A percentile compares a stretch with the other conserved stretches of the same genome.
phyloP scores from a whole-genome alignment of 345 rosid genomes.

The Pelargonium nanum region DNA sequence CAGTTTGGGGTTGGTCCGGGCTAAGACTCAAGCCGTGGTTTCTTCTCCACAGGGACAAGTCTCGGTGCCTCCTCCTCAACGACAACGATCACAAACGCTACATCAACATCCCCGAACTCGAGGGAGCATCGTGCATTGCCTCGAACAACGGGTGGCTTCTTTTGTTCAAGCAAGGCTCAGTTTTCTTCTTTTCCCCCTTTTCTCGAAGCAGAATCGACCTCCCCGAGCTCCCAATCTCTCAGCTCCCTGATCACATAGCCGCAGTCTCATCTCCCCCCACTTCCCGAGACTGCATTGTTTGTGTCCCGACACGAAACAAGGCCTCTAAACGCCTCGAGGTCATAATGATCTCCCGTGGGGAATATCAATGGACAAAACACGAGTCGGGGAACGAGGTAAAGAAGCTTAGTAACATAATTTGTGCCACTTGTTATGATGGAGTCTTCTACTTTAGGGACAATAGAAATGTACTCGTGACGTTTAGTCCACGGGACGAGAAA shows the following conservation, averaged over 20 bases:
- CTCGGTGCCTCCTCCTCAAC: conserved; percentile 6
- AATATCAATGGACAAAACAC: conserved; percentile 7
- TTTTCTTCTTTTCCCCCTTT: conserved; percentile 28
- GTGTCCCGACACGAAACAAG: not conserved
- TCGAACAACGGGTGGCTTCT: conserved; percentile 24
- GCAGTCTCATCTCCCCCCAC: conserved; percentile 22
- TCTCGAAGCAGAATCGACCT: conserved; percentile 18
- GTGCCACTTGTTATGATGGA: too few relatives aligned
- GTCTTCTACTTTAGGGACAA: too few relatives aligned
- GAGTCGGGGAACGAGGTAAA: too few relatives aligned
- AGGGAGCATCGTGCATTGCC: conserved; percentile 24
- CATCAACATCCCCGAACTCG: conserved; percentile 10
- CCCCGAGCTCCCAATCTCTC: conserved; percentile 8
- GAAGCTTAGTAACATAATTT: too few relatives aligned
- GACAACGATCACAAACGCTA: conserved; percentile 2
- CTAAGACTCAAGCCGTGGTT: conserved; percentile 19
- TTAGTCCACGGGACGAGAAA: too few relatives aligned
- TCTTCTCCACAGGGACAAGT: conserved; percentile 13
- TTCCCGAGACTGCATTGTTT: conserved; percentile 13
- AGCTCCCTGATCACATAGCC: not conserved
- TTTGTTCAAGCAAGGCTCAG: not conserved
- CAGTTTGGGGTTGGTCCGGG: too few relatives aligned
- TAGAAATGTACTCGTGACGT: too few relatives aligned
- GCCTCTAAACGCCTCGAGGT: not conserved
- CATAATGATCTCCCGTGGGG: conserved; percentile 6